phyloP scores from a whole-genome alignment of 768 basidiomycete species.

The Mycena floridula region DNA sequence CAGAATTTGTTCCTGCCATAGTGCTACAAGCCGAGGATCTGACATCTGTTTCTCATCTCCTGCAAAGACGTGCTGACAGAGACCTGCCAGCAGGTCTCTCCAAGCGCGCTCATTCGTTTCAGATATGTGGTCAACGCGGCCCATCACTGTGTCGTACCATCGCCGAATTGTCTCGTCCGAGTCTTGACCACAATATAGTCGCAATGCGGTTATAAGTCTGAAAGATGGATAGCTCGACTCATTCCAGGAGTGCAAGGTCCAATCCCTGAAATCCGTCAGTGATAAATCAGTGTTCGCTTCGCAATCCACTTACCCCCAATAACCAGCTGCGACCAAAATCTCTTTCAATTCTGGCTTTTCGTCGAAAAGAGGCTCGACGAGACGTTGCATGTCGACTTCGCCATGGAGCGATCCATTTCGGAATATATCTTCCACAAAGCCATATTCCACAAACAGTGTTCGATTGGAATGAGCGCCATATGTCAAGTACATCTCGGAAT shows the following conservation, averaged over 20 bases:
- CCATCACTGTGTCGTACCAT: slow-evolving; percentile 53
- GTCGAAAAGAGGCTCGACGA: slow-evolving; percentile 46
- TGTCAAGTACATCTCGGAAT: slow-evolving; percentile 66
- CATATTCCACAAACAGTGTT: slow-evolving; percentile 84
- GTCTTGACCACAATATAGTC: slow-evolving; percentile 43
- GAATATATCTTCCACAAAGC: slow-evolving; percentile 47
- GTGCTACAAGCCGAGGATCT: too few species aligned
- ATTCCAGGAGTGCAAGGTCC: slow-evolving; percentile 65
- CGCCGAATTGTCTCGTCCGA: slow-evolving; percentile 26
- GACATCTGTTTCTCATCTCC: slow-evolving; percentile 30
- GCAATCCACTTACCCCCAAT: slow-evolving; percentile 68
- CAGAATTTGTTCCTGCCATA: slow-evolving; percentile 59
- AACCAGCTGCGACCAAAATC: slow-evolving; percentile 55
- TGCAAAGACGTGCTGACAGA: too few species aligned
- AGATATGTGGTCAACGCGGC: slow-evolving; percentile 39
- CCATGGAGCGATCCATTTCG: slow-evolving; percentile 17
- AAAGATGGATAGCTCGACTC: slow-evolving; percentile 71
- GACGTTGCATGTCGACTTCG: slow-evolving; percentile 59
- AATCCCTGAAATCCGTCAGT: slow-evolving; percentile 47
- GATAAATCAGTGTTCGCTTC: slow-evolving; percentile 1
- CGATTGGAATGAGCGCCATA: slow-evolving; percentile 81
- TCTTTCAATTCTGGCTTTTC: slow-evolving; percentile 38
- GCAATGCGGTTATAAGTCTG: slow-evolving; percentile 65
- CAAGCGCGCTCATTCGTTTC: slow-evolving; percentile 43
- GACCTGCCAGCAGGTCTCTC: slow-evolving; percentile 34